These are phyloP conservation scores for Lepidium didymum DNA, from an alignment of 345 rosid species.

Conservation along the genomic window DNA sequence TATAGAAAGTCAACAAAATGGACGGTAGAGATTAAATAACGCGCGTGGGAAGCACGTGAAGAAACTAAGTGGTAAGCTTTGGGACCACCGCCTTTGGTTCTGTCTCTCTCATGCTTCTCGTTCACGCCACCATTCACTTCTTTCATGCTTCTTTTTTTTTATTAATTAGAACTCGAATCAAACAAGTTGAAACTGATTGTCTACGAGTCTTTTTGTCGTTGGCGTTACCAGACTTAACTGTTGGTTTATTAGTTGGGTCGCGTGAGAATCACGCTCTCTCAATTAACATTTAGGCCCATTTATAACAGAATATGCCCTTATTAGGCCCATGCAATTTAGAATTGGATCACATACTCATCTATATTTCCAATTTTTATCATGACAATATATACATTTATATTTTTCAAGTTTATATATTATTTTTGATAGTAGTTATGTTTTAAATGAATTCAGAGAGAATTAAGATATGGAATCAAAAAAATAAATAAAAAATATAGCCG, in stretches of 20 bases:
- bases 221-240: background rate
- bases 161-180: background rate
- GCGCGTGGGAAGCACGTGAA: slow-evolving; percentile 23
- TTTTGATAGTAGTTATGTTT: too few species aligned
- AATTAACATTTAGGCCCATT: background rate
- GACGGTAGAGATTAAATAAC: background rate
- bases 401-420: too few species aligned
- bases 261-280: background rate
- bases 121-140: slow-evolving; percentile 29
- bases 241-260: background rate
- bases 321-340: too few species aligned
- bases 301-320: background rate
- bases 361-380: too few species aligned
- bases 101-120: slow-evolving; percentile 20
- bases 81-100: slow-evolving; percentile 25
- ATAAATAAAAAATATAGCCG: background rate
- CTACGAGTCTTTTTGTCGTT: background rate
- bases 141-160: background rate
- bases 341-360: too few species aligned
- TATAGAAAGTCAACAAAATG: background rate
- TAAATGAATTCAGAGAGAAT: too few species aligned
- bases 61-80: background rate
- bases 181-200: background rate
- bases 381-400: too few species aligned
- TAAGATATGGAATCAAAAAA: background rate